phyloP scores from a whole-genome alignment of 2,329 filamentous ascomycete genomes.

The Camillea tinctor region DNA sequence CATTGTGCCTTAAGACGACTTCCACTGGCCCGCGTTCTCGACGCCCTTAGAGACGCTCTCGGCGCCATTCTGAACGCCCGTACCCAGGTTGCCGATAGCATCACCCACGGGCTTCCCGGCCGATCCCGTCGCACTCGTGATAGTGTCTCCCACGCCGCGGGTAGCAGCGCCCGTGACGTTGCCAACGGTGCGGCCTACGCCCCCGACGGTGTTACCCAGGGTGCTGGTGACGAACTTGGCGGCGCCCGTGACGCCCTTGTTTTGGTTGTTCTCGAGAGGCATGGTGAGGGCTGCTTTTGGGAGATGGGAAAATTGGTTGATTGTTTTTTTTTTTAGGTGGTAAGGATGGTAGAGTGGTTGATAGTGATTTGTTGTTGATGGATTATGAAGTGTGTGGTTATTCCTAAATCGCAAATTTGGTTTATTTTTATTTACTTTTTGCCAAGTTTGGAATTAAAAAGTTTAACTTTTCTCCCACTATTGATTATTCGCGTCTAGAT shows the following conservation, averaged over 20 bases:
- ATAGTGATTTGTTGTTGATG: neutral
- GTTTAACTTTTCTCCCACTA: no score
- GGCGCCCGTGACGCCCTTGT: conserved; percentile 32
- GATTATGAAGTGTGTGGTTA: neutral
- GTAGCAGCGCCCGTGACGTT: conserved; percentile 40
- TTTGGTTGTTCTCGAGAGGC: conserved; percentile 30
- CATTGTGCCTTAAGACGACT: conserved; percentile 5
- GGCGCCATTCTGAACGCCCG: conserved; percentile 43
- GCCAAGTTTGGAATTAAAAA: no score
- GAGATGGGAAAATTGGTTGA: neutral
- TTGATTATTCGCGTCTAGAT: neutral
- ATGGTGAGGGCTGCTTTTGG: conserved; percentile 23
- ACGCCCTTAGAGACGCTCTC: conserved; percentile 43
- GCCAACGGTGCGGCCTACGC: conserved; percentile 32
- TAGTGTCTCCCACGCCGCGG: conserved; percentile 45
- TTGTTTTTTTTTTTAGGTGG: neutral
- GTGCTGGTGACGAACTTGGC: conserved; percentile 37
- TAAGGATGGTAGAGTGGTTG: neutral
- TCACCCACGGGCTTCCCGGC: conserved; percentile 48
- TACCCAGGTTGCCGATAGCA: conserved; percentile 41
- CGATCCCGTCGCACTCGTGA: conserved; percentile 44
- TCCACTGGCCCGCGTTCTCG: conserved; percentile 38
- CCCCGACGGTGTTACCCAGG: conserved; percentile 31
- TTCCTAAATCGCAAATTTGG: no score
- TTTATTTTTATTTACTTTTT: no score